Percentiles rank a stretch among this genome's conserved stretches.
phyloP scores from a whole-genome alignment of 2,329 filamentous ascomycete genomes.

The Periconia digitata region DNA sequence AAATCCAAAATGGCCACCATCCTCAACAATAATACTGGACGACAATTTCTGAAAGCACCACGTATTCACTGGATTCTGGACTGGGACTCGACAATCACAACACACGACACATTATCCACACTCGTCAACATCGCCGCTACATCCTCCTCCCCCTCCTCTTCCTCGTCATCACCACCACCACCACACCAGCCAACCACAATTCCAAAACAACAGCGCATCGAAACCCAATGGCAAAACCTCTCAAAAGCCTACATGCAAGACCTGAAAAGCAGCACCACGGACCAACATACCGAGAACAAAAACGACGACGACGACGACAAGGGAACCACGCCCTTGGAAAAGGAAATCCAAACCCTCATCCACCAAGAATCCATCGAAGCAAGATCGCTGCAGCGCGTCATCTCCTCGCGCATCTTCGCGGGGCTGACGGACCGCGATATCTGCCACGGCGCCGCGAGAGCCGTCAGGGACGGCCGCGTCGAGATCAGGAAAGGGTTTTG shows the following conservation, averaged over 20 bases:
- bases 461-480: constrained; percentile 34
- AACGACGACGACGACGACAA: no score
- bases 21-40: no score
- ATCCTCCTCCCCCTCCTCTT: constrained; percentile 1
- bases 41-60: no score
- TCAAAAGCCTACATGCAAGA: constrained; percentile 47
- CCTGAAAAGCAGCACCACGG: constrained; percentile 29
- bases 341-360: constrained; percentile 40
- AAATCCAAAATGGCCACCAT: neutral
- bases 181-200: no score
- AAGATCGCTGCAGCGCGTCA: constrained; percentile 45
- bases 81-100: constrained; percentile 52
- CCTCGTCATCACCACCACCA: no score
- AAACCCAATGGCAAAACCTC: constrained; percentile 41
- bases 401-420: constrained; percentile 43
- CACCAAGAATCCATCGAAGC: constrained; percentile 44
- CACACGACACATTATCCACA: constrained; percentile 47
- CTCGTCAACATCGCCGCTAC: constrained; percentile 43
- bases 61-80: constrained; percentile 48
- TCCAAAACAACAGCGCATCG: constrained; percentile 20
- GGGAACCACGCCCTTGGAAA: no score
- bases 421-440: constrained; percentile 39
- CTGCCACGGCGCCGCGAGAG: constrained; percentile 20
- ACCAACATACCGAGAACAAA: no score
- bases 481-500: constrained; percentile 42